Base-by-base conservation (phyloP, 257 asterid species). In the Fraxinus quadrangulata region DNA sequence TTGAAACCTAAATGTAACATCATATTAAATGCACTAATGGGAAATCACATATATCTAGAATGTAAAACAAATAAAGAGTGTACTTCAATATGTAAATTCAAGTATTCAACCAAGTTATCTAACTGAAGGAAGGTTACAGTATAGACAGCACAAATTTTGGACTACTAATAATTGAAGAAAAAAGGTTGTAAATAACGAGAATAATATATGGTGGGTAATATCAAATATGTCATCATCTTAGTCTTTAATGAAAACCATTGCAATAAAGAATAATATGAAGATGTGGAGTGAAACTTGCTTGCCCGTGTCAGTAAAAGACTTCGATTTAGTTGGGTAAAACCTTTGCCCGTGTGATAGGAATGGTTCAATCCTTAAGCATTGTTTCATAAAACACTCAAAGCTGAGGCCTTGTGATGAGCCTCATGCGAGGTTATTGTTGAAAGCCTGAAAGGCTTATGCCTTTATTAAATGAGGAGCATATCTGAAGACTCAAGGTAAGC, bases 31-130 rank as follows among this genome's bases (percentile, higher is more conserved):
- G 40, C 69, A 33, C 17, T 21, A 75, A 71, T 70, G 56, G 61
- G 6, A 42, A 42, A 12, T 45, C 16, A 45, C 61, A 68, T 59
- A 39, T 40, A n/a, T 24, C 33, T 45, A 39, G 7, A 71, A 71
- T 4, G 80, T 71, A 80, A 78, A 42, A 24, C 61, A 54, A 36
- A 79, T 65, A 59, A 33, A 37, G 39, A 70, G 73, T 75, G 75
- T 70, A 79, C 11, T 67, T 23, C 23, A 31, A 71, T 45, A 28
- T 59, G 37, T 34, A 69, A 54, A 75, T 70, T 14, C 47, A 79
- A 45, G 82, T 75, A 59, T 70, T 42, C 61, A 67, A 67, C 73
- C 39, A 51, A 56, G 75, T 69, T 63, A 49, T 36, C 67, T 6
- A 47, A 45, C 37, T 33, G 9, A 71, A 75, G 14, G 37, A 21